Evolutionary conservation across 345 rosid species (phyloP).

Genomic region (Melaleuca alternifolia): DNA sequence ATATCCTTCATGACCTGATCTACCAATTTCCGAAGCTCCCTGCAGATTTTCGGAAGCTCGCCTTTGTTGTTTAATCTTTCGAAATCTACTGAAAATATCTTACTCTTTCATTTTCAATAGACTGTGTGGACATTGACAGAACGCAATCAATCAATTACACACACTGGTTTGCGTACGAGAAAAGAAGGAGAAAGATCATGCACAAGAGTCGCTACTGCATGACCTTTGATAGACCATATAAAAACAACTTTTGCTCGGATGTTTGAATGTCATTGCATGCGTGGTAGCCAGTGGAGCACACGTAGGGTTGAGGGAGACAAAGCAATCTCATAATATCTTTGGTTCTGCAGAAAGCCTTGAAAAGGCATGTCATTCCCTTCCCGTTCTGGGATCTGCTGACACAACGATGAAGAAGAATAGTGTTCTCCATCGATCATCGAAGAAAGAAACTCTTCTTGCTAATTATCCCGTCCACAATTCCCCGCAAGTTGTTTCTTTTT

Average conservation of each 20-base stretch:
- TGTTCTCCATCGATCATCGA: neutral
- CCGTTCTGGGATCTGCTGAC: neutral
- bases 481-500: neutral
- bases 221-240: neutral
- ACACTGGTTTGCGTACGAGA: neutral
- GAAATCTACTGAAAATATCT: neutral
- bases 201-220: neutral
- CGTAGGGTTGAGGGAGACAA: neutral
- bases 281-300: neutral
- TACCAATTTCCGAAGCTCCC: neutral
- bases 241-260: neutral
- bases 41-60: neutral
- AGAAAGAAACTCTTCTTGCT: neutral
- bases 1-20: neutral
- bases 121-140: neutral
- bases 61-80: neutral
- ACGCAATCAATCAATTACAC: neutral
- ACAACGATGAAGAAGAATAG: neutral
- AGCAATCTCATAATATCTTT: neutral
- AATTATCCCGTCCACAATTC: neutral
- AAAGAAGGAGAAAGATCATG: neutral
- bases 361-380: neutral
- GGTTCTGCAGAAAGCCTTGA: neutral
- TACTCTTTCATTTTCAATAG: neutral
- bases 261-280: neutral